A percentile compares a stretch with the other conserved stretches of the same genome.
These are phyloP conservation scores for Exophiala alcalophila DNA, from an alignment of 2,329 filamentous ascomycete genomes.

Conservation along the genomic window DNA sequence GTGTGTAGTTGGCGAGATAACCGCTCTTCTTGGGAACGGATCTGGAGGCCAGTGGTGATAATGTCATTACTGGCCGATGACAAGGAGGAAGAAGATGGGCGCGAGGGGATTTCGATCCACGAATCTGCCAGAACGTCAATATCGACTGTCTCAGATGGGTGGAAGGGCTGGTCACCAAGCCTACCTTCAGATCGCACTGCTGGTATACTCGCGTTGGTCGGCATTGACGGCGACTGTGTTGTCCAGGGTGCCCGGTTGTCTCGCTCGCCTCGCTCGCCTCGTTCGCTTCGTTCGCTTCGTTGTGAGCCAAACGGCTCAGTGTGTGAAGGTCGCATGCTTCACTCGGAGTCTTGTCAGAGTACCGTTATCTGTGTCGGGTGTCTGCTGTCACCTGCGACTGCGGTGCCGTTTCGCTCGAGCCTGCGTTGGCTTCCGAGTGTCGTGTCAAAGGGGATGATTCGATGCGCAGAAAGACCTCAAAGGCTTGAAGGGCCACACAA, in stretches of 20 bases:
- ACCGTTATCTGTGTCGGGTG: too few species aligned
- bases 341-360: too few species aligned
- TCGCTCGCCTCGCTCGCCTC: too few species aligned
- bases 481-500: too few species aligned
- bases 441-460: too few species aligned
- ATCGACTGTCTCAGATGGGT: constrained; percentile 39
- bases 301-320: constrained; percentile 22
- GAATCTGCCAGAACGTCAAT: constrained; percentile 66
- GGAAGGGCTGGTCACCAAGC: constrained; percentile 10
- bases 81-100: constrained; percentile 88
- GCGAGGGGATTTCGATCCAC: constrained; percentile 91
- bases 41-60: constrained; percentile 79
- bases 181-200: constrained; percentile 30
- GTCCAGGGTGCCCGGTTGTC: constrained; percentile 13
- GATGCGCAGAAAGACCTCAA: too few species aligned
- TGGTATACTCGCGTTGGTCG: constrained; percentile 20
- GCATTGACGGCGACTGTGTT: constrained; percentile 8
- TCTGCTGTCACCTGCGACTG: too few species aligned
- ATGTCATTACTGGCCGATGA: constrained; percentile 77
- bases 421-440: too few species aligned
- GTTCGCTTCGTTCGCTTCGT: constrained; percentile 19
- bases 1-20: constrained; percentile 55
- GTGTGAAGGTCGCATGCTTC: constrained; percentile 26
- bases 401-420: too few species aligned
- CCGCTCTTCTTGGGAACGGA: constrained; percentile 62